Evolutionary conservation across 208 protist species (phyloP).

Genomic region (Borovskyia barvae): DNA sequence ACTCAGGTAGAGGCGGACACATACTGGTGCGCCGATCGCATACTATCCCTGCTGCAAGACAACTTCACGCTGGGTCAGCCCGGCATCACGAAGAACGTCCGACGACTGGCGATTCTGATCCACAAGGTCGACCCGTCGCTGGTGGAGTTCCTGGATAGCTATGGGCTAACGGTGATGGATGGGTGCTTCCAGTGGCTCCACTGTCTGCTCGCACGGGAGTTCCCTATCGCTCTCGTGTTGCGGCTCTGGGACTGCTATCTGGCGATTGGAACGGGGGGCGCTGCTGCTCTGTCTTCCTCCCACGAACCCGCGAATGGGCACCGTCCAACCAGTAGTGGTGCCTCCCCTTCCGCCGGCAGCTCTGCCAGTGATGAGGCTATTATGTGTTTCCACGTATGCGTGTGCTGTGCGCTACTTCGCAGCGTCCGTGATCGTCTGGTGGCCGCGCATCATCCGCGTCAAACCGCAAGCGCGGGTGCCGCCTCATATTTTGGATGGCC

Average conservation of each 20-base stretch:
- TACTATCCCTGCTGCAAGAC: slow-evolving; percentile 90
- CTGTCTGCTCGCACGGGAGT: slow-evolving; percentile 89
- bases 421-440: slow-evolving; percentile 24
- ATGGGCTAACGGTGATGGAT: slow-evolving; percentile 63
- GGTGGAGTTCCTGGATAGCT: slow-evolving; percentile 16
- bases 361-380: slow-evolving; percentile 32
- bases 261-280: slow-evolving; percentile 45
- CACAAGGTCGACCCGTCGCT: slow-evolving; percentile 13
- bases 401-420: slow-evolving; percentile 82
- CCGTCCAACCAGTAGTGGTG: neutral
- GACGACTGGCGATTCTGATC: slow-evolving; percentile 58
- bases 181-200: slow-evolving; percentile 92
- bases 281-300: neutral
- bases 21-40: slow-evolving; percentile 85
- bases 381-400: slow-evolving; percentile 79
- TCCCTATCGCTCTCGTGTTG: slow-evolving; percentile 73
- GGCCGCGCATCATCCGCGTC: neutral
- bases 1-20: slow-evolving; percentile 89
- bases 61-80: slow-evolving; percentile 89
- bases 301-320: neutral
- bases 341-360: neutral
- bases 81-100: slow-evolving; percentile 71
- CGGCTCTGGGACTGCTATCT: slow-evolving; percentile 92
- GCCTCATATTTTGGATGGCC: neutral
- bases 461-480: neutral